Evolutionary conservation across 75 land plant genomes (phyloP).

Genomic region (Pinus taeda): DNA sequence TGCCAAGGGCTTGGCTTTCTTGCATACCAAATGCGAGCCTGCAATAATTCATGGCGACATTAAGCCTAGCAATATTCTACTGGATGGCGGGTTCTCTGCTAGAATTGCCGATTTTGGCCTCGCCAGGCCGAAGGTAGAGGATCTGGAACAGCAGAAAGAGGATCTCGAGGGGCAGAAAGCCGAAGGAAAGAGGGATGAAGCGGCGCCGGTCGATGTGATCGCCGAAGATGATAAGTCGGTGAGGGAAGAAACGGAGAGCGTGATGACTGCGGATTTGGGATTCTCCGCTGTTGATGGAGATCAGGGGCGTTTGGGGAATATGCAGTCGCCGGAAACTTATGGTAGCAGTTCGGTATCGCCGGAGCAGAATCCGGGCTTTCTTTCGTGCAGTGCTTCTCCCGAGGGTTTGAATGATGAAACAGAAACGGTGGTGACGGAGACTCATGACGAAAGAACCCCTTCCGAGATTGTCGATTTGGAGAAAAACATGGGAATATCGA

Average conservation of each 20-base stretch:
- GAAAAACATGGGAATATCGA: conserved; percentile 15
- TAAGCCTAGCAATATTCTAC: conserved; percentile 92
- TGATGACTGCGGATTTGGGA: conserved; percentile 14
- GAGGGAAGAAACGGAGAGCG: conserved; percentile 55
- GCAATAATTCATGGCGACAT: conserved; percentile 93
- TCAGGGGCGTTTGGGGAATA: conserved; percentile 18
- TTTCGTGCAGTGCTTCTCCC: conserved; percentile 13
- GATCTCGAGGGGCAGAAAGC: conserved; percentile 3
- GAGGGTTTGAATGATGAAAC: conserved; percentile 15
- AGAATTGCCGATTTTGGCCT: conserved; percentile 91
- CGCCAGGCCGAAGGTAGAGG: conserved; percentile 27
- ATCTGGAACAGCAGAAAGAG: neutral
- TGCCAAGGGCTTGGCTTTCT: conserved; percentile 70
- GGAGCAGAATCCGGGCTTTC: neutral
- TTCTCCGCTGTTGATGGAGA: neutral
- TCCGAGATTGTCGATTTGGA: conserved; percentile 21
- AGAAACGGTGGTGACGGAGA: conserved; percentile 20
- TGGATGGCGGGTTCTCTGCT: conserved; percentile 57
- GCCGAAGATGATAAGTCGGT: conserved; percentile 23
- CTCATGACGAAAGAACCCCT: conserved; percentile 10
- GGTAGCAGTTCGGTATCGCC: neutral
- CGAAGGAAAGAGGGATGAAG: neutral
- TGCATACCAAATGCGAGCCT: conserved; percentile 74
- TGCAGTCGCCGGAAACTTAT: conserved; percentile 35
- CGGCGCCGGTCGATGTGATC: neutral